Evolutionary conservation across 805 yeast genomes (phyloP), one percentile per base, ranked within the genome.

Genomic region (Kluyveromyces starmeri): DNA sequence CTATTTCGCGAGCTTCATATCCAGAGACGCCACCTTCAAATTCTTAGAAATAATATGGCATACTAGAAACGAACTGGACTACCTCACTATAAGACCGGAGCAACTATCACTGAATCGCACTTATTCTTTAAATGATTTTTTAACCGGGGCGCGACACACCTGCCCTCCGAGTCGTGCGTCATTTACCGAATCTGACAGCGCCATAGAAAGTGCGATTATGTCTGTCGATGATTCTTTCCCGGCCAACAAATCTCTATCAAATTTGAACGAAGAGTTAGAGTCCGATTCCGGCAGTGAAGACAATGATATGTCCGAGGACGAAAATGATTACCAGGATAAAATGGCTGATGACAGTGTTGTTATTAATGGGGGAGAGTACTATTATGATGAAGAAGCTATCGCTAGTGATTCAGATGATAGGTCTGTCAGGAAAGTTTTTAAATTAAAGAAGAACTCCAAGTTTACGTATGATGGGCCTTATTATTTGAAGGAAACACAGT

Each of bases 1-100:
- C 47, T 74, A 75, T 13, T 88, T 89, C 65, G 96, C 95, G 10
- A 83, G 94, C 36, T 86, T 89, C 50, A 63, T 84, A 5, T 73
- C 89, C 1, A 69, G 96, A 37, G 96, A 89, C 53, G 58, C 76
- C 6, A 79, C 94, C 0, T 72, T 72, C 45, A 80, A 78, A 28
- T 70, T 85, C 37, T 64, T 92, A 44, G 75, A 71, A 42, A 67
- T 75, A 4, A 64, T 81, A 9, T 83, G 94, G 94, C 33, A 30
- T 30, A 30, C 25, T 6, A 22, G 13, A 6, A 30, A 30, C 5
- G 33, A 30, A 12, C 16, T 22, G 12, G 33, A 30, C 14, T 30
- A 30, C 16, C 25, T 30, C 11, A 30, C 33, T 7, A 13, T 30
- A 12, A 16, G 26, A 20, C 33, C 25, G n/a, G 33, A 30, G 7